These are phyloP conservation scores for Hericium erinaceus DNA, from an alignment of 768 basidiomycete genomes.

Conservation along the genomic window DNA sequence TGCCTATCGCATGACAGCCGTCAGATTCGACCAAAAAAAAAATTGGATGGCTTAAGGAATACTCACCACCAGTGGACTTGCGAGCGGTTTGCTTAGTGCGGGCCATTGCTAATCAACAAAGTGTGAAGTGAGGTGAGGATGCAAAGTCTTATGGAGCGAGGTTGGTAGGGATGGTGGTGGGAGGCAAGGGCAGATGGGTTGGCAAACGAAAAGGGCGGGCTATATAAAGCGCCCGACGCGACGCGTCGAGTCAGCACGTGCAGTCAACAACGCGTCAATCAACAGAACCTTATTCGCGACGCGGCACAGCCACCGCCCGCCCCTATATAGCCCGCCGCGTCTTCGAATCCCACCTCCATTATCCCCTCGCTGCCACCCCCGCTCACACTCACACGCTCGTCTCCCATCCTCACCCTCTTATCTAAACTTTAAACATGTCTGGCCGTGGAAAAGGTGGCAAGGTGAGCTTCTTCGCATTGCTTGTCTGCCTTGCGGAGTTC, in stretches of 20 bases:
- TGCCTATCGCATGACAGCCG: constrained; percentile 35
- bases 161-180: constrained; percentile 2
- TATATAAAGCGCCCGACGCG: not conserved
- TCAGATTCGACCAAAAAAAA: no score
- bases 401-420: constrained; percentile 1
- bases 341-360: not conserved
- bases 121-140: not conserved
- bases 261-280: constrained; percentile 9
- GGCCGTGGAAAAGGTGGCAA: constrained; percentile 42
- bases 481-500: no score
- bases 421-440: constrained; percentile 17
- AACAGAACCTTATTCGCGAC: not conserved
- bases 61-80: constrained; percentile 70
- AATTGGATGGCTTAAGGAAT: not conserved
- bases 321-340: constrained; percentile 17
- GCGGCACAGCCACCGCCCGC: constrained; percentile 5
- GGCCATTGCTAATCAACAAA: constrained; percentile 36
- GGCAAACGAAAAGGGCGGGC: constrained; percentile 1
- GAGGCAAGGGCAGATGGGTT: not conserved
- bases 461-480: constrained; percentile 33
- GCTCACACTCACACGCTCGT: constrained; percentile 2
- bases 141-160: not conserved
- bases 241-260: constrained; percentile 3
- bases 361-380: constrained; percentile 1
- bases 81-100: constrained; percentile 72